These are phyloP conservation scores for Hyaloscypha hepaticicola DNA, from an alignment of 495 filamentous ascomycete genomes.

Conservation along the genomic window DNA sequence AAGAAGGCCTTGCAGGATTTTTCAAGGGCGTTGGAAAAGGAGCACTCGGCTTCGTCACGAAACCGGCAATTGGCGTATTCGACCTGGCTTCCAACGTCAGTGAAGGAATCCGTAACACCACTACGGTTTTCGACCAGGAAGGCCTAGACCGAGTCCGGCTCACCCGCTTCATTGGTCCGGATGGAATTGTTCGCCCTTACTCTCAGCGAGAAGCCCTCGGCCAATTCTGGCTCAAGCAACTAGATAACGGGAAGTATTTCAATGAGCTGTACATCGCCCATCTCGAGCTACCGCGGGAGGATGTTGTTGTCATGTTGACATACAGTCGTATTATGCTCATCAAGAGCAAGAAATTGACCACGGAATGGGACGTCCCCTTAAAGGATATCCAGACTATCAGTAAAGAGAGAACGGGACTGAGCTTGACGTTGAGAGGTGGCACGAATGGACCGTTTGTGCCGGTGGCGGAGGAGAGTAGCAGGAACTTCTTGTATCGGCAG, in stretches of 20 bases:
- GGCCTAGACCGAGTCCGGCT: conserved; percentile 92
- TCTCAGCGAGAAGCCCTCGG: conserved; percentile 93
- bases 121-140: conserved; percentile 93
- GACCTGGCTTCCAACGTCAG: conserved; percentile 95
- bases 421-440: conserved; percentile 80
- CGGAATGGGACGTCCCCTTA: conserved; percentile 92
- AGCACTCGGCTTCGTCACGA: conserved; percentile 86
- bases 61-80: conserved; percentile 94
- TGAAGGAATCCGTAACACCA: conserved; percentile 97
- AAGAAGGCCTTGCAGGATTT: conserved; percentile 89
- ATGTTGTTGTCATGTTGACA: conserved; percentile 94
- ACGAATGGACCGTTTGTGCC: conserved; percentile 95
- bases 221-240: conserved; percentile 97
- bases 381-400: conserved; percentile 96
- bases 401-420: conserved; percentile 94
- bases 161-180: conserved; percentile 84
- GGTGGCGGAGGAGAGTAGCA: conserved; percentile 79
- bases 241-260: conserved; percentile 96
- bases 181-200: conserved; percentile 94
- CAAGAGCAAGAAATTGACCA: conserved; percentile 74
- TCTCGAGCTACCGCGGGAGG: conserved; percentile 83
- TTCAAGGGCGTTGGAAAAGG: conserved; percentile 98
- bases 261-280: conserved; percentile 97
- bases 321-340: conserved; percentile 91
- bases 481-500: conserved; percentile 80